Conservation (phyloP, 2,329 filamentous ascomycete species). For the Ophiostoma novo-ulmi region DNA sequence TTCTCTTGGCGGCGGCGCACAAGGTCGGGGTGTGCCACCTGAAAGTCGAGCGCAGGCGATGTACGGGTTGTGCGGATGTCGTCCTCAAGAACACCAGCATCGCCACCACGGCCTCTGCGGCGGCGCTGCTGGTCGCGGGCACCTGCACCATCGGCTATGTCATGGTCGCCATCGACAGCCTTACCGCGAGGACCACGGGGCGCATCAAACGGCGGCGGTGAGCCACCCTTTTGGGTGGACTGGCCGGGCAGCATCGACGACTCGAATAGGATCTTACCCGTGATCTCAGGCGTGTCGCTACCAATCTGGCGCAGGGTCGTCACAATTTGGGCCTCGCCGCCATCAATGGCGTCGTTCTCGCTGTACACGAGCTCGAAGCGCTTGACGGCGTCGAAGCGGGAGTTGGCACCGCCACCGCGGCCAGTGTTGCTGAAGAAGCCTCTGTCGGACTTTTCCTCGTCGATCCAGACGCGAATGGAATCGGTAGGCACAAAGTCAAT, state of each 20-base stretch:
- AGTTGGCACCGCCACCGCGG: constrained; percentile 32
- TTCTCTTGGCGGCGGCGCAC: constrained; percentile 59
- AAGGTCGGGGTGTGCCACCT: constrained; percentile 59
- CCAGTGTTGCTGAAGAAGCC: constrained; percentile 13
- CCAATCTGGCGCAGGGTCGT: constrained; percentile 51
- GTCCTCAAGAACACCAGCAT: constrained; percentile 15
- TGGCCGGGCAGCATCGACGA: constrained; percentile 7
- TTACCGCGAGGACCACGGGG: constrained; percentile 11
- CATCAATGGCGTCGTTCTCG: constrained; percentile 43
- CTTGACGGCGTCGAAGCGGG: constrained; percentile 28
- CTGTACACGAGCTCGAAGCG: constrained; percentile 73
- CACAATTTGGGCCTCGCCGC: constrained; percentile 47
- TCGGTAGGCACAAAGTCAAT: constrained; percentile 84
- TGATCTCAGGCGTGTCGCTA: constrained; percentile 21
- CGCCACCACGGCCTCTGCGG: neutral
- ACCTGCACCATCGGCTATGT: neutral
- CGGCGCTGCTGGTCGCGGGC: constrained; percentile 7
- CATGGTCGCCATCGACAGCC: neutral
- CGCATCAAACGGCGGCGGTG: neutral
- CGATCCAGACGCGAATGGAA: constrained; percentile 68
- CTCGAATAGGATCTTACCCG: constrained; percentile 16
- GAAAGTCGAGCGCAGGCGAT: constrained; percentile 42
- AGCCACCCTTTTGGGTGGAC: neutral
- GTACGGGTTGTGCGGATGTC: constrained; percentile 37
- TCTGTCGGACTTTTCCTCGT: constrained; percentile 53